phyloP scores from a whole-genome alignment of 371 early-diverging fungal genomes.

The Actinomortierella wolfii region DNA sequence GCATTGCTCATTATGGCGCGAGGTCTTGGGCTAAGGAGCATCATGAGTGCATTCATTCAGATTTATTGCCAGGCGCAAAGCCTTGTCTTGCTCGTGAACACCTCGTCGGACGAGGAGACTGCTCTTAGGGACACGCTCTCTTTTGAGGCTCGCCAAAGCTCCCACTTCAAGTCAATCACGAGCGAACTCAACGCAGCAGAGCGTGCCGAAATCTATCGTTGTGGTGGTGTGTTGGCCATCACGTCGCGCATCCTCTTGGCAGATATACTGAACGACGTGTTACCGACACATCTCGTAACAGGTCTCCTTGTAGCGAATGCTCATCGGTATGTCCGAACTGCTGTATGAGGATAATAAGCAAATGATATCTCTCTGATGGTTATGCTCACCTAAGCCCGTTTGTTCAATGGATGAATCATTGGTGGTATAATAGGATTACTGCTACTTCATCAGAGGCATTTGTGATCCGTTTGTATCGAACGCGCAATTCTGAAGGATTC shows the following conservation, averaged over 20 bases:
- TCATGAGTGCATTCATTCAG: conserved; percentile 71
- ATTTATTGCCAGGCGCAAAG: conserved; percentile 73
- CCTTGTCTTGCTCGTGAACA: conserved; percentile 85
- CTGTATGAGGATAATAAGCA: too few species aligned
- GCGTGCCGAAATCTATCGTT: conserved; percentile 74
- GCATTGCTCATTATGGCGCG: conserved; percentile 82
- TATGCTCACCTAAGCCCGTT: too few species aligned
- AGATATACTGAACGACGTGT: conserved; percentile 84
- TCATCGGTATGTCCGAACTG: conserved; percentile 74
- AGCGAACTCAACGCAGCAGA: conserved; percentile 38
- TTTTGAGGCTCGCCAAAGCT: conserved; percentile 1
- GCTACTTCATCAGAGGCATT: conserved; percentile 88
- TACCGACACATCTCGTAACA: conserved; percentile 80
- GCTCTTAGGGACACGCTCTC: conserved; percentile 60
- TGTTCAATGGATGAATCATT: background rate
- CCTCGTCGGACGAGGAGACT: conserved; percentile 66
- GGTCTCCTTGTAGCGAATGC: conserved; percentile 92
- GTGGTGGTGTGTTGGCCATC: conserved; percentile 88
- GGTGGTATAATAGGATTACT: conserved; percentile 55
- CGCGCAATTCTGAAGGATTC: conserved; percentile 83
- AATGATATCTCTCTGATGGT: too few species aligned
- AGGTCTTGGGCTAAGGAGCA: conserved; percentile 78
- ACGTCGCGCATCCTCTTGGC: conserved; percentile 94
- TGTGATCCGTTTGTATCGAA: conserved; percentile 80
- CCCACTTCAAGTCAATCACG: conserved; percentile 39